Base-by-base conservation (phyloP, 1,139 yeast genomes). In the Taiozyma sp. region DNA sequence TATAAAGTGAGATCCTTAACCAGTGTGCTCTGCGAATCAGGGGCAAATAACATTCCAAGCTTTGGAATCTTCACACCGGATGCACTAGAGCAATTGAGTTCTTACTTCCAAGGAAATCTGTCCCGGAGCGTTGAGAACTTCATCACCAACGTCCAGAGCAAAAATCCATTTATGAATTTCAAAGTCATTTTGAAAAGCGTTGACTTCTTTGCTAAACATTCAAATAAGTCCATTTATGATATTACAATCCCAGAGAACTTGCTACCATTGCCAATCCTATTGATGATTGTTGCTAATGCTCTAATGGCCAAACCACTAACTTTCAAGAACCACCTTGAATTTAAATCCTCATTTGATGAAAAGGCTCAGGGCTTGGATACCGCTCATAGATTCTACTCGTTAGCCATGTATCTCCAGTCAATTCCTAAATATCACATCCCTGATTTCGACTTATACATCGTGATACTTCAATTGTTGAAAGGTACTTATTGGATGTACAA, bases 401-500 rank as follows among this genome's bases (percentile, higher is more conserved):
- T 59, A 4, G 56, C 62, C 1, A 41, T 23, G 10, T 40, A 55
- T 14, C 36, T 58, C 16, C 50, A 58, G 27, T 30, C 47, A 1
- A 32, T 52, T 1, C 55, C 60, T 10, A 32, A 13, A 2, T 46
- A 47, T 19, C 55, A 52, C 22, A 54, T 61, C n/a, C 48, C 47
- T 6, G 54, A 49, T 14, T 52, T 55, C 41, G 48, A 54, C 24
- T 16, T 61, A 14, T 50, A 52, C n/a, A 43, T 44, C 8, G 69
- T 70, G 3, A 69, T 70, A 48, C 72, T 59, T 50, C 58, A 68
- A 45, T 50, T 74, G n/a, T 58, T 76, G 28, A 54, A 65, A 39
- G 70, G 71, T 45, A 76, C 71, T 53, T 76, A 66, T 57, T 59
- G 71, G 54, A 63, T 74, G 57, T 70, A 69, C 51, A 62, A 68